Evolutionary conservation across 108 stramenopile species (phyloP), one percentile per base, ranked within the genome.

Genomic region (Chaetoceros tenuissimus): DNA sequence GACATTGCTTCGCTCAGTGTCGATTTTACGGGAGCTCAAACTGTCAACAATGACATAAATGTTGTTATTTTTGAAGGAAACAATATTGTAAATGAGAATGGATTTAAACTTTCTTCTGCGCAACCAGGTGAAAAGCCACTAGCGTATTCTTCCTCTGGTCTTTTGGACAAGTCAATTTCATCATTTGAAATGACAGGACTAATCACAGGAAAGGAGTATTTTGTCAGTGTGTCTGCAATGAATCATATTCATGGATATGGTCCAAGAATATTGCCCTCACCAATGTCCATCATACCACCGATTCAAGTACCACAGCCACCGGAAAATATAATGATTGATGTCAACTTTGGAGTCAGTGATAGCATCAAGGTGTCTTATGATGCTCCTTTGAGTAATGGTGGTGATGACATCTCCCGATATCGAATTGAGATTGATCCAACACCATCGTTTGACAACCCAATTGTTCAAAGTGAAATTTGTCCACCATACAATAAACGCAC

Each of bases 361-460:
- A 56, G 73, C 45, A 65, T 92, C 3, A 20, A 73, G 21, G 68
- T 87, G n/a, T 48, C 55, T 20, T 87, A 66, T 53, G 68, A 68
- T 22, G 53, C 81, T 2, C 88, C 91, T 1, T 13, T 25, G 7
- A 73, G 79, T 49, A 65, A 69, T 52, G 88, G 91, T 20, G 91
- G 91, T 26, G 69, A 53, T 48, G 76, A 74, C 3, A 67, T 92
- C 27, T 59, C 71, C 47, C 60, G 75, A 24, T 92, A 89, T 64
- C 74, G 79, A 47, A 84, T 89, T 29, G 87, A 92, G 75, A 54
- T 87, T 18, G 86, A 88, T 73, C 73, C 82, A 17, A 79, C 86
- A 7, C 62, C 67, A 17, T 63, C 75, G 0, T 92, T 92, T 64
- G 85, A 83, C 46, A 69, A 69, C 51, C 82, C 85, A 8, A 87